Percentiles rank a stretch among this genome's conserved stretches.
Conservation (phyloP, 2,329 filamentous ascomycete species). For the Didymella keratinophila region DNA sequence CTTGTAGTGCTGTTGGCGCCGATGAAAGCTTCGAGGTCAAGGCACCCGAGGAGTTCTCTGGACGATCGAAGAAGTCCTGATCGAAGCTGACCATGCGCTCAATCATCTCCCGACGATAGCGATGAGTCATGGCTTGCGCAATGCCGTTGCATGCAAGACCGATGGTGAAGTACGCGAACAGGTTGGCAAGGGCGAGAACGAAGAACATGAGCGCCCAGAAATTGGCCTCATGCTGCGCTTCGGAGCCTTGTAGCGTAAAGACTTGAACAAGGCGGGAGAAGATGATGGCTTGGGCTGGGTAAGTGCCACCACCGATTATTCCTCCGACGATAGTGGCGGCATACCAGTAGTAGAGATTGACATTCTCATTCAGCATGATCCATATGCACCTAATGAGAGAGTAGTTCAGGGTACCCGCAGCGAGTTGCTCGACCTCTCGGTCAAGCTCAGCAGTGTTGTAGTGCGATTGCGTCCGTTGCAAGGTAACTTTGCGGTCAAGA, state of each 20-base stretch:
- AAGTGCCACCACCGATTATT: conserved; percentile 13
- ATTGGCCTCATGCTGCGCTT: conserved; percentile 22
- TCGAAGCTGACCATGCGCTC: conserved; percentile 19
- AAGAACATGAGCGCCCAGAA: conserved; percentile 40
- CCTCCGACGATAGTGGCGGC: conserved; percentile 10
- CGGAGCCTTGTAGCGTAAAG: conserved; percentile 26
- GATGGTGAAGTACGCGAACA: conserved; percentile 49
- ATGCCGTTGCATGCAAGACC: conserved; percentile 74
- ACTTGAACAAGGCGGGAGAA: conserved; percentile 26
- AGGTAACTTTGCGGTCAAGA: conserved; percentile 11
- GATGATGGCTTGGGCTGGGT: conserved; percentile 26
- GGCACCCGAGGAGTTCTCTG: conserved; percentile 86
- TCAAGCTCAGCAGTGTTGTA: conserved; percentile 9
- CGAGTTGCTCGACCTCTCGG: conserved; percentile 17
- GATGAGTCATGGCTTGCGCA: conserved; percentile 18
- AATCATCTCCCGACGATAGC: conserved; percentile 16
- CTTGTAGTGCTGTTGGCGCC: conserved; percentile 86
- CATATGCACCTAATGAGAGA: conserved; percentile 22
- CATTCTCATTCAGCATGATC: conserved; percentile 26
- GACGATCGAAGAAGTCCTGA: conserved; percentile 78
- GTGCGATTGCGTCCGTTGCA: conserved; percentile 20
- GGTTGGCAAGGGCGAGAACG: conserved; percentile 24
- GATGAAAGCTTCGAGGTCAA: conserved; percentile 75
- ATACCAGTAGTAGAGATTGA: conserved; percentile 18
- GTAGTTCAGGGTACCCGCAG: conserved; percentile 19